phyloP scores from a whole-genome alignment of 2,329 filamentous ascomycete genomes.

The Ophiocordyceps sinensis region DNA sequence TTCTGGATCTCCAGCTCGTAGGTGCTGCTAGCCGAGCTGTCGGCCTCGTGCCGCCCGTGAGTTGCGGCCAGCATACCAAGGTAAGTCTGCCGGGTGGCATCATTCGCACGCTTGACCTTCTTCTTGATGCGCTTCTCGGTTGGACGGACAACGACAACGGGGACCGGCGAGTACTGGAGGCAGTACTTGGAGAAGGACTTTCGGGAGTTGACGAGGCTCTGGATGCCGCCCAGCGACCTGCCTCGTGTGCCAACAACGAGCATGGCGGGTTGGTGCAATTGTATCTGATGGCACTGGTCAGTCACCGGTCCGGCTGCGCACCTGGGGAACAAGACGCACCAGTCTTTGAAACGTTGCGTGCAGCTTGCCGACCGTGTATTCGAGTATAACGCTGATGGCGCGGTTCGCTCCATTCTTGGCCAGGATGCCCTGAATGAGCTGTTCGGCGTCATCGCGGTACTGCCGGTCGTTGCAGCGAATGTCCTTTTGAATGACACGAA shows the following conservation, averaged over 20 bases:
- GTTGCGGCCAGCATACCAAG: conserved; percentile 58
- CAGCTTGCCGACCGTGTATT: conserved; percentile 79
- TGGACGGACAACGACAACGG: conserved; percentile 82
- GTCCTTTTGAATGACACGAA: conserved; percentile 77
- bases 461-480: conserved; percentile 52
- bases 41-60: conserved; percentile 41
- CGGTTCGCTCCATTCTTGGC: conserved; percentile 65
- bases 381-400: conserved; percentile 71
- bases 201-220: conserved; percentile 61
- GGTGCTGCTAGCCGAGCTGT: conserved; percentile 35
- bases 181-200: conserved; percentile 93
- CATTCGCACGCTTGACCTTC: conserved; percentile 69
- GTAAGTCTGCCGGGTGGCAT: conserved; percentile 64
- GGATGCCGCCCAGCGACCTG: conserved; percentile 70
- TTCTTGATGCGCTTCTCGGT: conserved; percentile 81
- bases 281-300: conserved; percentile 43
- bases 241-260: conserved; percentile 82
- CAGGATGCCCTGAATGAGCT: conserved; percentile 62
- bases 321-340: conserved; percentile 34
- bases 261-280: conserved; percentile 82
- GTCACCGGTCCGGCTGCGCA: neutral
- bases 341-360: conserved; percentile 83
- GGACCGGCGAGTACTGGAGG: conserved; percentile 82
- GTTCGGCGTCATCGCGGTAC: conserved; percentile 63
- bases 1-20: conserved; percentile 41